Evolutionary conservation across 257 asterid genomes (phyloP), one percentile per base, ranked within the genome.

Genomic region (Cruciata laevipes): DNA sequence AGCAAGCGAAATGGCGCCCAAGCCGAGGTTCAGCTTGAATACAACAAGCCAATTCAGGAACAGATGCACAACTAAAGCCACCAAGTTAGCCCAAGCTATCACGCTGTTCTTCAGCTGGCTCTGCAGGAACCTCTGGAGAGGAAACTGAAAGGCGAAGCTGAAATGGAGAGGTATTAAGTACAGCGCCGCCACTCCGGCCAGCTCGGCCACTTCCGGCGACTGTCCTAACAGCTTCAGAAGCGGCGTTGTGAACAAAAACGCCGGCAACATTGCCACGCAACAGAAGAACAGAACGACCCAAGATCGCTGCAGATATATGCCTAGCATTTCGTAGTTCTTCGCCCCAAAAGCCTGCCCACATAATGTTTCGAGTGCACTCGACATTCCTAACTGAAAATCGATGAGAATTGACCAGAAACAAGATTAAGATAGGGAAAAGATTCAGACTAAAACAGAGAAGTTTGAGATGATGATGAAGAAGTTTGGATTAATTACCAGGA

Each of bases 301-400:
- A 0, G 97, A 89, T 3, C 98, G 84, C 77, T 92, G 98, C 23
- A 89, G 76, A 68, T 92, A 92, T 5, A 92, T 68, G 0, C 98
- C 98, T 61, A 92, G 83, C 96, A 89, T 87, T 70, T 79, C 25
- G 64, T 89, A 78, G 27, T 80, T 83, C 69, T 89, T 92, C 6
- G 96, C 98, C 1, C 98, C 98, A 62, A 61, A 92, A 2, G 98
- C 98, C 55, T 92, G 98, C 9, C 98, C 98, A 65, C 98, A 92
- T 5, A 92, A 82, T 0, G 97, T 92, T 51, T 92, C 98, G 66
- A 92, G 69, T 0, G 98, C 97, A 69, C 96, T 89, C 42, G 98
- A 96, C 98, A 92, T 87, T 0, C 98, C 98, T 11, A 89, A 56
- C 96, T 90, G 74, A 32, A 25, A 18, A 64, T 10, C 12, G 11